Base-by-base conservation (phyloP, 768 basidiomycete species). In the Pleurotus cornucopiae region DNA sequence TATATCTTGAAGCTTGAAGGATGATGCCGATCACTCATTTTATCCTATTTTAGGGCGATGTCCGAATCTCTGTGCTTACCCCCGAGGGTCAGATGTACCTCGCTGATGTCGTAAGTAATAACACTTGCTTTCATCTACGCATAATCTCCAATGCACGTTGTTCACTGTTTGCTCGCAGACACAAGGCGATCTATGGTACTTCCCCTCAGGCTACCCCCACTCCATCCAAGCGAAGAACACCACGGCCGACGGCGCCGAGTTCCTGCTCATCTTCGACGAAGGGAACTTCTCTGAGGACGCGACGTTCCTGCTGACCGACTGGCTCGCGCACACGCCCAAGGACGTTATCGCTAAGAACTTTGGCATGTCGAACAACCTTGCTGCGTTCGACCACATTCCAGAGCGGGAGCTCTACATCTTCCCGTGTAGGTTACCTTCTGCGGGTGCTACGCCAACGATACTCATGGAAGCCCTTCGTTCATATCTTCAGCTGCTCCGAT, bases 281-380 rank as follows among this genome's bases (percentile, higher is more conserved):
- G 72, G 73, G 0, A 57, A 64, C 9, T 85, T 85, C 61, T 77
- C 73, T 26, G 85, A 85, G 65, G 83, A 85, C 46, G 64, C 73
- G 2, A 85, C 84, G 1, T 85, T 86, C 63, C 71, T 80, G 18
- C 68, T 85, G 14, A 80, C 85, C 56, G 86, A 88, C 62, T 88
- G 86, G 84, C 71, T 87, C 20, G 74, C 85, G 2, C 86, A 88
- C 61, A 73, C 82, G 13, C 82, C 83, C 18, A 75, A 70, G 41
- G 65, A 65, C n/a, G 80, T 84, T 0, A 67, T 87, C 2, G 83
- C 83, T 13, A 85, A 86, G 70, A 88, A 86, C 66, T 87, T 88
- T 64, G 76, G 78, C 38, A 63, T 74, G 5, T 62, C 67, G 47
- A 71, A 73, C 3, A 68, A 78, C 38, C 47, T 72, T 18, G 59